phyloP scores from a whole-genome alignment of 352 stramenopile species.

The Globisporangium nodosum region DNA sequence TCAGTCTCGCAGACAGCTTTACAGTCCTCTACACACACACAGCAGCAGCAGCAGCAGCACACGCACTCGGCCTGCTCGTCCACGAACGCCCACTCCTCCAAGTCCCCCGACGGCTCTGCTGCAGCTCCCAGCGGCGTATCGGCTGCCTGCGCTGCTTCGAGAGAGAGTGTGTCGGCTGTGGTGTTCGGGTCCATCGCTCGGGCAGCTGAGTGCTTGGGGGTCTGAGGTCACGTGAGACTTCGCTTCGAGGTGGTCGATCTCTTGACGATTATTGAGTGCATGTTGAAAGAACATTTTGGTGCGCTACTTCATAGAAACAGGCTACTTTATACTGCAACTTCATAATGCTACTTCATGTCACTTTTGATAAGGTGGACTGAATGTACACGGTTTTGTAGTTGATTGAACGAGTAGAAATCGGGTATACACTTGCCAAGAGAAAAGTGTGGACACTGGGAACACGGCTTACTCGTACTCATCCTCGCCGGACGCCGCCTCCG shows the following conservation, averaged over 20 bases:
- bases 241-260: neutral
- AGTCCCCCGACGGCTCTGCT: slow-evolving; percentile 1
- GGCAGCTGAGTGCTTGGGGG: neutral
- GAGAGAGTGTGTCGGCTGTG: neutral
- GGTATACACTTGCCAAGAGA: no score
- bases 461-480: neutral
- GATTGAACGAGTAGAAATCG: neutral
- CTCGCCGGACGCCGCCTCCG: neutral
- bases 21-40: neutral
- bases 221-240: neutral
- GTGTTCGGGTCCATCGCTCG: neutral
- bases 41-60: neutral
- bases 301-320: neutral
- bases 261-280: neutral
- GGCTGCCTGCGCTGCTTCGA: neutral
- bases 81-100: slow-evolving; percentile 70
- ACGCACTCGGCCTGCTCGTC: slow-evolving; percentile 62
- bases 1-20: neutral
- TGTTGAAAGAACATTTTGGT: neutral
- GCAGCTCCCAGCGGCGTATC: neutral
- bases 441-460: neutral
- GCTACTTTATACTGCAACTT: neutral
- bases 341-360: neutral
- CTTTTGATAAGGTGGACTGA: neutral
- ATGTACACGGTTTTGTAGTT: neutral